Evolutionary conservation across 2,329 filamentous ascomycete genomes (phyloP).

Genomic region (Hawksworthiomyces lignivorus): DNA sequence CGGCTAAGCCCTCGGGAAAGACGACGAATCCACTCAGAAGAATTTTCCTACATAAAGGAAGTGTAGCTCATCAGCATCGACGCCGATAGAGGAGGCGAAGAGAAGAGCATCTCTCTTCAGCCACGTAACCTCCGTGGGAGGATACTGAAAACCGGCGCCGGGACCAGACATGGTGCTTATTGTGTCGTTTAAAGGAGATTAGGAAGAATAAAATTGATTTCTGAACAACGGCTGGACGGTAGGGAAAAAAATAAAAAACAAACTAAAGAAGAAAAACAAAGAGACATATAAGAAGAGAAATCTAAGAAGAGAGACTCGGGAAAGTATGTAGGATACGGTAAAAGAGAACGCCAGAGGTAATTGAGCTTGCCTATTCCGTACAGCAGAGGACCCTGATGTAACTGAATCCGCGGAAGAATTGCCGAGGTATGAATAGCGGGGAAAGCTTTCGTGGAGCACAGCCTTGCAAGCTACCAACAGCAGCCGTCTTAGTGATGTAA

Average conservation of each 20-base stretch:
- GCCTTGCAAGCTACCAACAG: background rate
- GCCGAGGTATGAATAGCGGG: conserved; percentile 10
- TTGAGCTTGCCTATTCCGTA: too few species aligned
- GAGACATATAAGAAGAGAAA: too few species aligned
- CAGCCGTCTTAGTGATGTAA: background rate
- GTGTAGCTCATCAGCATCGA: conserved; percentile 76
- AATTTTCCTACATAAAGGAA: conserved; percentile 78
- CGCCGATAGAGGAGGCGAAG: conserved; percentile 85
- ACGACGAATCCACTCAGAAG: background rate
- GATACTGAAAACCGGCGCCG: conserved; percentile 72
- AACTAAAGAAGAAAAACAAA: too few species aligned
- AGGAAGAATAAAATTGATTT: too few species aligned
- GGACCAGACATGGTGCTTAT: conserved; percentile 38
- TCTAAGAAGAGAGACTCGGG: too few species aligned
- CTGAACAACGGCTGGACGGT: too few species aligned
- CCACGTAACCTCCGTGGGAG: conserved; percentile 70
- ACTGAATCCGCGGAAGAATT: too few species aligned
- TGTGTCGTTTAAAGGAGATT: too few species aligned
- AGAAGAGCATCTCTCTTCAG: conserved; percentile 80
- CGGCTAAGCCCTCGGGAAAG: background rate
- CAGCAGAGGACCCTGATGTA: too few species aligned
- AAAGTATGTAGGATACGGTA: too few species aligned
- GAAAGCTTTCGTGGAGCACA: conserved; percentile 4
- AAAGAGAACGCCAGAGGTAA: too few species aligned
- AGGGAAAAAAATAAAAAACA: too few species aligned